Evolutionary conservation across 345 rosid genomes (phyloP).

Genomic region (Brassica carinata): DNA sequence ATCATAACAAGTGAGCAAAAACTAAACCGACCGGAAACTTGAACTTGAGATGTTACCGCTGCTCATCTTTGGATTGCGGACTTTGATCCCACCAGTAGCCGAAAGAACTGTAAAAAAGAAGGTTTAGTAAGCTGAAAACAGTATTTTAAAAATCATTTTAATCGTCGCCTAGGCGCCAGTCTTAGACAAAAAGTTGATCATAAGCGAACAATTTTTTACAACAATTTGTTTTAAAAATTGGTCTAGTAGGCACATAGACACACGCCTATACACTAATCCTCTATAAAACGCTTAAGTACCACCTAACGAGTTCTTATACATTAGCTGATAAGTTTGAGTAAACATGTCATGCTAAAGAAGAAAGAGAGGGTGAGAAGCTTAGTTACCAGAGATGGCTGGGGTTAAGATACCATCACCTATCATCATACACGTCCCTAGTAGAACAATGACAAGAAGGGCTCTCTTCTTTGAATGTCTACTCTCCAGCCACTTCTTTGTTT

Average conservation of each 20-base stretch:
- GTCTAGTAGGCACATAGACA: no score
- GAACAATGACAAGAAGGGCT: conserved; percentile 69
- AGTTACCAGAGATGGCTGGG: conserved; percentile 92
- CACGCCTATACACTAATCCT: no score
- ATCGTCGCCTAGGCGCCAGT: not conserved
- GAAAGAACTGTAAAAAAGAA: conserved; percentile 71
- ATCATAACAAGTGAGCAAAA: not conserved
- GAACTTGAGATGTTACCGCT: conserved; percentile 46
- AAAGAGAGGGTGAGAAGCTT: not conserved
- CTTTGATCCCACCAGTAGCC: conserved; percentile 90
- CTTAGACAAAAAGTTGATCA: not conserved
- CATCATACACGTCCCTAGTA: conserved; percentile 92
- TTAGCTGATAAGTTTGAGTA: not conserved
- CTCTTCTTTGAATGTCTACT: conserved; percentile 56
- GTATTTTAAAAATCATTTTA: no score
- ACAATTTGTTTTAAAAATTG: no score
- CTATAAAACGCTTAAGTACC: not conserved
- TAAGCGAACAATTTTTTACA: no score
- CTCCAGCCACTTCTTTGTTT: conserved; percentile 86
- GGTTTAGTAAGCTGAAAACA: not conserved
- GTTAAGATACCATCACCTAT: conserved; percentile 97
- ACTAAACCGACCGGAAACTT: not conserved
- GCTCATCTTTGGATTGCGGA: conserved; percentile 58
- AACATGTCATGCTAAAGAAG: not conserved
- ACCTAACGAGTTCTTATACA: not conserved